Evolutionary conservation across 306 rosid species (phyloP).

Genomic region (Fagus crenata): DNA sequence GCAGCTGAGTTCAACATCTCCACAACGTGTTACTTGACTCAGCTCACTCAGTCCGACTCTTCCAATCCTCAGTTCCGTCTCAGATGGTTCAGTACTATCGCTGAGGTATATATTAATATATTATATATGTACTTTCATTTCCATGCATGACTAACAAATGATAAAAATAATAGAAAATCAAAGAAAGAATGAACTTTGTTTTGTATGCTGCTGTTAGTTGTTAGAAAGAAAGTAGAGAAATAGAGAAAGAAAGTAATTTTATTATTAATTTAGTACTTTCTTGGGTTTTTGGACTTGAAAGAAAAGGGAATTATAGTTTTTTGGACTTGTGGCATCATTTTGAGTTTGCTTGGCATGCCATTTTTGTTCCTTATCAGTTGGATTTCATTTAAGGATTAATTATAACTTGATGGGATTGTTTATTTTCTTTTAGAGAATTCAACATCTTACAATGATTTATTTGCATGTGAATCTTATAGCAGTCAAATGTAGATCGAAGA

Average conservation of each 20-base stretch:
- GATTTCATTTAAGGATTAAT: not conserved
- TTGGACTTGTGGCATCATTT: too few relatives aligned
- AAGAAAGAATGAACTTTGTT: too few relatives aligned
- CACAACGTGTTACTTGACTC: conserved; percentile 47
- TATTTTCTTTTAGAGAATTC: not conserved
- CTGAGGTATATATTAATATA: conserved; percentile 45
- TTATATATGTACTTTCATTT: not conserved
- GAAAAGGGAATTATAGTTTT: too few relatives aligned
- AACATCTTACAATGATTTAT: not conserved
- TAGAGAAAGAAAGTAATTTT: too few relatives aligned
- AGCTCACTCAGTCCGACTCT: conserved; percentile 21
- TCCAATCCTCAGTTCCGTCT: conserved; percentile 53
- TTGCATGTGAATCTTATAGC: not conserved
- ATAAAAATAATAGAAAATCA: too few relatives aligned
- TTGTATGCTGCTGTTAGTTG: too few relatives aligned
- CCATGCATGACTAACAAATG: not conserved
- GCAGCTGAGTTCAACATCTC: conserved; percentile 66
- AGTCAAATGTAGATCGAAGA: not conserved
- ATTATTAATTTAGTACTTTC: too few relatives aligned
- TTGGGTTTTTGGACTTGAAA: too few relatives aligned
- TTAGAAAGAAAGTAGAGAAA: too few relatives aligned
- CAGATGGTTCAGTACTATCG: conserved; percentile 75
- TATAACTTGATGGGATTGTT: too few relatives aligned
- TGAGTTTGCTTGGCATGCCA: not conserved
- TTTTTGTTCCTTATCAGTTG: not conserved